Conservation (phyloP, 2,329 filamentous ascomycete species). For the Fusarium sp. region DNA sequence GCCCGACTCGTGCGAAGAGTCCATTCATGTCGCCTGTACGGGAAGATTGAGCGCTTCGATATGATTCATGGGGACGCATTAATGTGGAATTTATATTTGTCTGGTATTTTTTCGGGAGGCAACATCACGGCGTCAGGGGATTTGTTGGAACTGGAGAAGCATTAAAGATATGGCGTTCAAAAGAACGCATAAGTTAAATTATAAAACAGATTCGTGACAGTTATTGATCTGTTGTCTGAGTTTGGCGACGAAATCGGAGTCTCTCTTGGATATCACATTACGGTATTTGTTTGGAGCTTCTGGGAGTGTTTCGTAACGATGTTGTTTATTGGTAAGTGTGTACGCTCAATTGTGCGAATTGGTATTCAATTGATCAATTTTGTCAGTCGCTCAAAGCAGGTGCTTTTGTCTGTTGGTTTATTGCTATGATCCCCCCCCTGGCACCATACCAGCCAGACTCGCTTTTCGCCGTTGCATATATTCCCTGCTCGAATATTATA, state of each 20-base stretch:
- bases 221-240: not conserved
- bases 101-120: not conserved
- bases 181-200: conserved; percentile 15
- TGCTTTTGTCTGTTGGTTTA: not conserved
- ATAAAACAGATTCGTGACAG: conserved; percentile 18
- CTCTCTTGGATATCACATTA: not conserved
- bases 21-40: conserved; percentile 62
- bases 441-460: not conserved
- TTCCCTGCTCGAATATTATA: not conserved
- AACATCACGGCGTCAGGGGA: conserved; percentile 20
- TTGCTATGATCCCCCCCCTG: not conserved
- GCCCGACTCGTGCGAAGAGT: conserved; percentile 68
- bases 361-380: not conserved
- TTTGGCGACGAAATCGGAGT: not conserved
- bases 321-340: not conserved
- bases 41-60: conserved; percentile 47
- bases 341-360: not conserved
- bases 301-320: not conserved
- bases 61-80: not conserved
- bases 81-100: not conserved
- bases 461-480: not conserved
- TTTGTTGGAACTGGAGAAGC: not conserved
- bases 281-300: not conserved
- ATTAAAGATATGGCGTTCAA: conserved; percentile 19
- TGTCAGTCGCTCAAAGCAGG: conserved; percentile 14